A percentile compares a stretch with the other conserved stretches of the same genome.
Conservation (phyloP, 345 rosid genomes). For the Trapa bicornis region DNA sequence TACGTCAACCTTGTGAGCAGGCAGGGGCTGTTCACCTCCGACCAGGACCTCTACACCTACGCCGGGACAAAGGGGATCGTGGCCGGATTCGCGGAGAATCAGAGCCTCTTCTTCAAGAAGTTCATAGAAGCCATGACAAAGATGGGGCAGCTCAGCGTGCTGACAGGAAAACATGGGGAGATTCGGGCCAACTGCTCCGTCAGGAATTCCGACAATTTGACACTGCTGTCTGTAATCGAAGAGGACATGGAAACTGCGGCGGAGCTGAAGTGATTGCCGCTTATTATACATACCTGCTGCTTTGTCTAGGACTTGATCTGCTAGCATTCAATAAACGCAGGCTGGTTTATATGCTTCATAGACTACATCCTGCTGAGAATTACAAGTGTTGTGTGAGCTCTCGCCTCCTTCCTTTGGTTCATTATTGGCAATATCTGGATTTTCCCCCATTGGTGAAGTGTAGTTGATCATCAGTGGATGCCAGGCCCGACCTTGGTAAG, state of each 20-base stretch:
- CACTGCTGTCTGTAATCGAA: slow-evolving; percentile 35
- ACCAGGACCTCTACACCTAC: slow-evolving; percentile 66
- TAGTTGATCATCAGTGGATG: too few species aligned
- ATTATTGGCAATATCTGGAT: too few species aligned
- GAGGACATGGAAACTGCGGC: slow-evolving; percentile 18
- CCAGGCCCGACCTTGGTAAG: too few species aligned
- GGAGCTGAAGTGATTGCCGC: slow-evolving; percentile 5
- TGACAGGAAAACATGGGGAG: slow-evolving; percentile 60
- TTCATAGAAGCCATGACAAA: slow-evolving; percentile 48
- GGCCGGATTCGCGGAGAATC: slow-evolving; percentile 41
- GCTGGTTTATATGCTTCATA: too few species aligned
- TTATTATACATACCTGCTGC: too few species aligned
- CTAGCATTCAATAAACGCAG: too few species aligned
- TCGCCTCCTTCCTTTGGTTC: too few species aligned
- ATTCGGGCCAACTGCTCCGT: slow-evolving; percentile 63
- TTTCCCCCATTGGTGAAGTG: too few species aligned
- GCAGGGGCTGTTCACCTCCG: slow-evolving; percentile 73
- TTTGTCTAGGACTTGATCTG: too few species aligned
- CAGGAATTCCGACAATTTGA: slow-evolving; percentile 31
- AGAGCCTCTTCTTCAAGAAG: slow-evolving; percentile 50
- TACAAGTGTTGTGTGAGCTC: too few species aligned
- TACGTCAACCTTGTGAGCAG: slow-evolving; percentile 67
- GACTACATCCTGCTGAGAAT: too few species aligned
- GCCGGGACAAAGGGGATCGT: slow-evolving; percentile 47
- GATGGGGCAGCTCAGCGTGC: slow-evolving; percentile 57